Percentiles rank a stretch among this genome's conserved stretches.
Evolutionary conservation across 257 asterid genomes (phyloP).

Genomic region (Jasminum sambac): DNA sequence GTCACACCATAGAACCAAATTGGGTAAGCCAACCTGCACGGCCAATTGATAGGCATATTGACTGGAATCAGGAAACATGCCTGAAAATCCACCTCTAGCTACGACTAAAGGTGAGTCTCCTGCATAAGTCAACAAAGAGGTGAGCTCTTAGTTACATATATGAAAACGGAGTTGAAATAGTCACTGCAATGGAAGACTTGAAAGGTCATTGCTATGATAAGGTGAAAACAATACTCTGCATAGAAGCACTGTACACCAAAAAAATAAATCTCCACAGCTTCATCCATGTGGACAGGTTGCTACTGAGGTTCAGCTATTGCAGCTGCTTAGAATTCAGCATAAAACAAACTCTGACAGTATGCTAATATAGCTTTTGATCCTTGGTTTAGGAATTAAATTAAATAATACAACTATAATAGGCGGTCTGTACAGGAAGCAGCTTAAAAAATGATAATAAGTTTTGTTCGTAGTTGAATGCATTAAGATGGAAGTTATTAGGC

Average conservation of each 20-base stretch:
- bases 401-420: background rate
- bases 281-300: background rate
- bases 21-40: slow-evolving; percentile 20
- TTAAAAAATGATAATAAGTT: background rate
- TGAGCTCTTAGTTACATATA: slow-evolving; percentile 8
- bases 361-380: background rate
- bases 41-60: slow-evolving; percentile 41
- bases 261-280: background rate
- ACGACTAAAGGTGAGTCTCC: slow-evolving; percentile 68
- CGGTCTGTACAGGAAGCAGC: slow-evolving; percentile 6
- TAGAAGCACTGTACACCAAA: background rate
- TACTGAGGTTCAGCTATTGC: background rate
- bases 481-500: background rate
- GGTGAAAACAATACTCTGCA: background rate
- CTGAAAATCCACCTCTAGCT: slow-evolving; percentile 92
- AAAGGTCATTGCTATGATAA: background rate
- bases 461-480: background rate
- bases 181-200: background rate
- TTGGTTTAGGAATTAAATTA: background rate
- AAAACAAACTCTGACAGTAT: background rate
- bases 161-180: background rate
- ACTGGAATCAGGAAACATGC: slow-evolving; percentile 75
- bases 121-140: slow-evolving; percentile 31
- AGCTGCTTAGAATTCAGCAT: background rate
- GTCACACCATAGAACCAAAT: slow-evolving; percentile 60